Percentiles rank a stretch among this genome's conserved stretches.
Evolutionary conservation across 495 filamentous ascomycete genomes (phyloP).

Genomic region (Penicillium tannophilum): DNA sequence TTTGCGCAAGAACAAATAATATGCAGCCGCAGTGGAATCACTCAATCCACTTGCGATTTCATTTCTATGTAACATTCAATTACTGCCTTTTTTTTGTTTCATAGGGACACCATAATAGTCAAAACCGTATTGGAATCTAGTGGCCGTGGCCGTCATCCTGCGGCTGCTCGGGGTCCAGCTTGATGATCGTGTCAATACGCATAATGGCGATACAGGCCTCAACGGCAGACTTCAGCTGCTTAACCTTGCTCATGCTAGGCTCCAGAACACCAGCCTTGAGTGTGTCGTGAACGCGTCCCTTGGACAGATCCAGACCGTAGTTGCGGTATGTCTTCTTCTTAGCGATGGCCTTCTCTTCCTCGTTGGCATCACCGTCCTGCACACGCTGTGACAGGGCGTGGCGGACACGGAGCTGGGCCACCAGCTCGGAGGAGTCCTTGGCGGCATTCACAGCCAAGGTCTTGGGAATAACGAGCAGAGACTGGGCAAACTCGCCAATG

Average conservation of each 20-base stretch:
- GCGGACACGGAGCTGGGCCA: constrained; percentile 90
- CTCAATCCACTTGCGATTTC: constrained; percentile 19
- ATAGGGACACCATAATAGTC: constrained; percentile 16
- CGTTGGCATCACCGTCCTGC: constrained; percentile 76
- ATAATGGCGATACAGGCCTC: constrained; percentile 99
- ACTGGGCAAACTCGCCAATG: constrained; percentile 95
- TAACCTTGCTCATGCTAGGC: constrained; percentile 97
- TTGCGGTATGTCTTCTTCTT: constrained; percentile 98
- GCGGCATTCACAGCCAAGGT: constrained; percentile 97
- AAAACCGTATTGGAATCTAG: constrained; percentile 22
- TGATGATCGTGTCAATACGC: constrained; percentile 99
- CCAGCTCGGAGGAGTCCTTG: constrained; percentile 92
- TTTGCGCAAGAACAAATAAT: constrained; percentile 11
- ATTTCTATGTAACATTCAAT: constrained; percentile 36
- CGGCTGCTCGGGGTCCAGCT: constrained; percentile 88
- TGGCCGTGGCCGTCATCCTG: constrained; percentile 64
- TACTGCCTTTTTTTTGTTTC: constrained; percentile 28
- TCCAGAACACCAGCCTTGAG: constrained; percentile 95
- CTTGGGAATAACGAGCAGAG: constrained; percentile 93
- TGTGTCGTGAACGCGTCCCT: constrained; percentile 89
- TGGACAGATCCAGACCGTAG: constrained; percentile 89
- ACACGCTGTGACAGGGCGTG: constrained; percentile 93
- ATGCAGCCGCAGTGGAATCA: constrained; percentile 24
- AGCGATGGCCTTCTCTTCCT: constrained; percentile 83
- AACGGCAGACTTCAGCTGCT: constrained; percentile 97